Evolutionary conservation across 257 asterid genomes (phyloP).

Genomic region (Ilex asprella): DNA sequence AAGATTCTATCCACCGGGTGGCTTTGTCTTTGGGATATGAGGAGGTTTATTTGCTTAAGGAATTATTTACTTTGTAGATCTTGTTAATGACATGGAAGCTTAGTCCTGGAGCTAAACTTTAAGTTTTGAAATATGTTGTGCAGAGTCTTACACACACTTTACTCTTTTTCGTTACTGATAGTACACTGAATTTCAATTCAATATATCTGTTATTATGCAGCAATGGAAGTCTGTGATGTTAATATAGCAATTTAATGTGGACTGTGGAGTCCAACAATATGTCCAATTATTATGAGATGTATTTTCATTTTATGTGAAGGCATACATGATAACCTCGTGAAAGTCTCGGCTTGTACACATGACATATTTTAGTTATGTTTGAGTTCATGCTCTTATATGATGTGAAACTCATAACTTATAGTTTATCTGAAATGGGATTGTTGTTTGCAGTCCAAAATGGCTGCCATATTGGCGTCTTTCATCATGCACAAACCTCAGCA

Average conservation of each 20-base stretch:
- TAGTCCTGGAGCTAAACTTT: not conserved
- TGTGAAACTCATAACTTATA: not conserved
- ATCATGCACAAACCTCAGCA: constrained; percentile 67
- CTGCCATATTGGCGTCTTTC: constrained; percentile 74
- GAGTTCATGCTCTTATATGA: not conserved
- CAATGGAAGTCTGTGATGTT: too few species aligned
- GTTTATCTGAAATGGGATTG: constrained; percentile 13
- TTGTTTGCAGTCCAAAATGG: constrained; percentile 66
- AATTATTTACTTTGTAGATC: not conserved
- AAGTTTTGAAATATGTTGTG: not conserved
- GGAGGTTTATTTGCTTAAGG: constrained; percentile 40
- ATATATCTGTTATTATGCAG: too few species aligned
- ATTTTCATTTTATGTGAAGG: not conserved
- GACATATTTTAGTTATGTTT: not conserved
- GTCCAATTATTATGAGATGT: not conserved
- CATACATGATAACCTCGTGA: not conserved
- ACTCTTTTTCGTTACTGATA: too few species aligned
- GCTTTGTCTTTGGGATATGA: constrained; percentile 66
- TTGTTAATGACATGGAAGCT: not conserved
- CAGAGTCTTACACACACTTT: too few species aligned
- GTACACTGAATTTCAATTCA: too few species aligned
- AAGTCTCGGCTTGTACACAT: not conserved
- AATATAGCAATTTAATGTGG: too few species aligned
- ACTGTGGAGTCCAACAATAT: too few species aligned
- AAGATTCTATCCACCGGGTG: constrained; percentile 70